These are phyloP conservation scores for Gracilariopsis chorda DNA, from an alignment of 23 red algal genomes.

Conservation along the genomic window DNA sequence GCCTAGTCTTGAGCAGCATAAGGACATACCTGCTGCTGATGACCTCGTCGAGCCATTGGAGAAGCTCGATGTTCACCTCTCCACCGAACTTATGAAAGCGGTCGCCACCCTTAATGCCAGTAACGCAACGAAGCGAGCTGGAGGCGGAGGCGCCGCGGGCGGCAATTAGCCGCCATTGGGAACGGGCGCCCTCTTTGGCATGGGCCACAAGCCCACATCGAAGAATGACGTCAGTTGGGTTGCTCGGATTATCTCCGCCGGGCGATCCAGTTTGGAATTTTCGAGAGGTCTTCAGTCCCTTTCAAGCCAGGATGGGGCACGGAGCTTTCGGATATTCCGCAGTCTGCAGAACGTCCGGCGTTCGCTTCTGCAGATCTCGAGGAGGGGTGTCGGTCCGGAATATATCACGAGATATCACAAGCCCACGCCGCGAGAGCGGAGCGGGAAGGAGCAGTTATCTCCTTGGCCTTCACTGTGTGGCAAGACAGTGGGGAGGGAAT, in stretches of 20 bases:
- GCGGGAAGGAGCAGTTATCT: background rate
- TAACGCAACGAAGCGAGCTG: too few species aligned
- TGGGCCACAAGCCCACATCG: too few species aligned
- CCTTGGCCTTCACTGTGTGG: slow-evolving; percentile 1
- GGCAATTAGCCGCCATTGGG: background rate
- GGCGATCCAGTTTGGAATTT: too few species aligned
- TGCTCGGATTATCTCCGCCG: too few species aligned
- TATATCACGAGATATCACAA: background rate
- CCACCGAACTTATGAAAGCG: background rate
- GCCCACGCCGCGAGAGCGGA: background rate
- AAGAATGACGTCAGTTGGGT: too few species aligned
- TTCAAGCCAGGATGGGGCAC: background rate
- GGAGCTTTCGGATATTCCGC: background rate
- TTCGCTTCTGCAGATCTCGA: background rate
- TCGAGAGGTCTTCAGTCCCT: background rate
- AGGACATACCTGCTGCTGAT: background rate
- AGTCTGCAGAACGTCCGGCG: background rate
- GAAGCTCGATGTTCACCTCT: background rate
- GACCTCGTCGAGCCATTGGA: background rate
- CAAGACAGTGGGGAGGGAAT: background rate
- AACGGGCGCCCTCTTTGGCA: too few species aligned
- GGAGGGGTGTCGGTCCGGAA: background rate
- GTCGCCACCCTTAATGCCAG: too few species aligned
- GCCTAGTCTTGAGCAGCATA: background rate
- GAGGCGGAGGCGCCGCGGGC: background rate